A percentile compares a stretch with the other conserved stretches of the same genome.
Conservation (phyloP, 192 early-diverging fungal genomes). For the Fimicolochytrium jonesii region DNA sequence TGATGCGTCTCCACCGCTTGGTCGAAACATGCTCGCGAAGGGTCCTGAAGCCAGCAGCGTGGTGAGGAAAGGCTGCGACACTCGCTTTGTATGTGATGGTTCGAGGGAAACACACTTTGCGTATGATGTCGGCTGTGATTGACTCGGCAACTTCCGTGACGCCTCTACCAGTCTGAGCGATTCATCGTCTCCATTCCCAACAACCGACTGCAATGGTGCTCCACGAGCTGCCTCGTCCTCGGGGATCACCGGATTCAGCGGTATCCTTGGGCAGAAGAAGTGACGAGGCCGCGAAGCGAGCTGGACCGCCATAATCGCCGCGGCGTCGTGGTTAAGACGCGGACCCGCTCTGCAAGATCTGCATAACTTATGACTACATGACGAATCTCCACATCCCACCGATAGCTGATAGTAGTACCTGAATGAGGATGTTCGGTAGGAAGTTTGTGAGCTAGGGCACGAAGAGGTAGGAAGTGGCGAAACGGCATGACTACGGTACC, state of each 20-base stretch:
- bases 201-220: too few species aligned
- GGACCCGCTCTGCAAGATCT: constrained; percentile 31
- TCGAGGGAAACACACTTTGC: too few species aligned
- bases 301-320: constrained; percentile 52
- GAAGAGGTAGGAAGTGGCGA: too few species aligned
- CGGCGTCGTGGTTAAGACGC: constrained; percentile 36
- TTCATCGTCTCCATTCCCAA: too few species aligned
- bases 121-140: too few species aligned
- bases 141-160: too few species aligned
- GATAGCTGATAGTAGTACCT: constrained; percentile 55
- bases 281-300: constrained; percentile 34
- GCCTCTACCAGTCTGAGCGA: too few species aligned
- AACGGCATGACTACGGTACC: too few species aligned
- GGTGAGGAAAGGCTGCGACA: constrained; percentile 29
- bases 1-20: background rate
- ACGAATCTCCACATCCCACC: constrained; percentile 37
- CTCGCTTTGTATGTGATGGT: too few species aligned
- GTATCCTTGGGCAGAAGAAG: constrained; percentile 40
- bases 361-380: constrained; percentile 44
- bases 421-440: too few species aligned
- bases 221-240: too few species aligned
- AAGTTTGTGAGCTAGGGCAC: too few species aligned
- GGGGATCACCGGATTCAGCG: constrained; percentile 20
- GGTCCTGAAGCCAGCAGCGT: constrained; percentile 38
- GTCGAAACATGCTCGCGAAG: constrained; percentile 34